Conservation (phyloP, 1,284 basidiomycete genomes). For the Moniliella sp. region DNA sequence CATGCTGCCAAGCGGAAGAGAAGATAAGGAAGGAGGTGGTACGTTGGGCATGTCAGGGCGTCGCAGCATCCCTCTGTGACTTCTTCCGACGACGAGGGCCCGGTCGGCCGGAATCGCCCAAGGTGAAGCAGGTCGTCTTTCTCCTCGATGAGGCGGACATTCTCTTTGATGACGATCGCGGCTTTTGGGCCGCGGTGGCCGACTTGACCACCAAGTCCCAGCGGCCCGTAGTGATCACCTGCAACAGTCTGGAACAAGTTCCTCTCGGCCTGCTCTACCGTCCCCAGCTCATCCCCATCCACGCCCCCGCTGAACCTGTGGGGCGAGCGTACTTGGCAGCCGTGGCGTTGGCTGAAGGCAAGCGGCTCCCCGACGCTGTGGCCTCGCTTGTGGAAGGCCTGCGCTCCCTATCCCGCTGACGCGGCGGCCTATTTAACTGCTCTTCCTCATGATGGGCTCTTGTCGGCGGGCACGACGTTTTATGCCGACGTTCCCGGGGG, state of each 20-base stretch:
- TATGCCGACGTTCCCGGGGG: no score
- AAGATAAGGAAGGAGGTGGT: no score
- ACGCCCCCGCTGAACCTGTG: not conserved
- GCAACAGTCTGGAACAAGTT: conserved; percentile 9
- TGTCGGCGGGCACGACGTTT: not conserved
- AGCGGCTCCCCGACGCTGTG: not conserved
- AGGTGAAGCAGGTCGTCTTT: conserved; percentile 59
- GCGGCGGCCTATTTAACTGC: not conserved
- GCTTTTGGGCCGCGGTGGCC: conserved; percentile 61
- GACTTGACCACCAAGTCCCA: conserved; percentile 18
- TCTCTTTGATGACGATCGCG: conserved; percentile 64
- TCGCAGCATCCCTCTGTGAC: no score
- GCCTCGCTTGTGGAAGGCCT: not conserved
- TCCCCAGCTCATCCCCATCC: not conserved
- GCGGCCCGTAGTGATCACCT: conserved; percentile 23
- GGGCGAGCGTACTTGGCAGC: not conserved
- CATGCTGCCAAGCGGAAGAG: no score
- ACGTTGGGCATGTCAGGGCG: no score
- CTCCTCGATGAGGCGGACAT: conserved; percentile 93
- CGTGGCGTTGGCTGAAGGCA: not conserved
- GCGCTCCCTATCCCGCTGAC: not conserved
- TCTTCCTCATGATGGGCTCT: not conserved
- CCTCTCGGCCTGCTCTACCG: not conserved
- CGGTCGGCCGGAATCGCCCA: no score
- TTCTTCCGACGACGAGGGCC: no score